These are phyloP conservation scores for Mycena indigotica DNA, from an alignment of 768 basidiomycete species.

Conservation along the genomic window DNA sequence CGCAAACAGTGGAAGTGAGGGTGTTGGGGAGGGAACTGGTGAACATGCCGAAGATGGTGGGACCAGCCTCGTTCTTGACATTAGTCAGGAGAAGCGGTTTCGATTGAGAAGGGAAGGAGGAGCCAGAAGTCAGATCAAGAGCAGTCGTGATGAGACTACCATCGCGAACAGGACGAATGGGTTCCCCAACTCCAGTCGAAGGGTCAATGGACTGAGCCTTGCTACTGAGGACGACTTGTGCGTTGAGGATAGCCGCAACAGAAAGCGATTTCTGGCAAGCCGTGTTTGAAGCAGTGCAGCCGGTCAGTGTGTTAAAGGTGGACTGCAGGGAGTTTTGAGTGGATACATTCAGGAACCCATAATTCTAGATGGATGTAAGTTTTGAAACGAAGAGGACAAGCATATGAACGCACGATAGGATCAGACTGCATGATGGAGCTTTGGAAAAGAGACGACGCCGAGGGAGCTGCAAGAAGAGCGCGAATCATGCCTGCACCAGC, in stretches of 20 bases:
- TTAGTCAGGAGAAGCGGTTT: slow-evolving; percentile 76
- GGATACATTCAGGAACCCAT: slow-evolving; percentile 60
- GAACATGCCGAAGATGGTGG: slow-evolving; percentile 55
- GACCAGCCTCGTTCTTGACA: slow-evolving; percentile 71
- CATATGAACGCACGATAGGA: slow-evolving; percentile 62
- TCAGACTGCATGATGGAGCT: slow-evolving; percentile 86
- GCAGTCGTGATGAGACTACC: slow-evolving; percentile 69
- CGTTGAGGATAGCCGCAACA: slow-evolving; percentile 52
- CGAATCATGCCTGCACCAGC: slow-evolving; percentile 79
- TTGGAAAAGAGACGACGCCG: slow-evolving; percentile 70
- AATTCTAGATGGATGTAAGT: slow-evolving; percentile 51
- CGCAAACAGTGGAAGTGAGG: slow-evolving; percentile 41
- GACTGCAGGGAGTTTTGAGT: slow-evolving; percentile 59
- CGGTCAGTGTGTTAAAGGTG: slow-evolving; percentile 50
- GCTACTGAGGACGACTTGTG: slow-evolving; percentile 49
- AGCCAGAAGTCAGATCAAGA: slow-evolving; percentile 57
- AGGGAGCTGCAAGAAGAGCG: slow-evolving; percentile 71
- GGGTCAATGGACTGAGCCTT: slow-evolving; percentile 49
- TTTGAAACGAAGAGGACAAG: background rate
- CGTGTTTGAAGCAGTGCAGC: slow-evolving; percentile 47
- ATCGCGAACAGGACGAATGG: slow-evolving; percentile 70
- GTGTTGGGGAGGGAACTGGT: slow-evolving; percentile 39
- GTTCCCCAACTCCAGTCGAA: slow-evolving; percentile 54
- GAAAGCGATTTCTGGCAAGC: slow-evolving; percentile 56
- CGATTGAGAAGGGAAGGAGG: slow-evolving; percentile 55